Base-by-base conservation (phyloP, 1,284 basidiomycete genomes). In the Rhodotorula sp. region DNA sequence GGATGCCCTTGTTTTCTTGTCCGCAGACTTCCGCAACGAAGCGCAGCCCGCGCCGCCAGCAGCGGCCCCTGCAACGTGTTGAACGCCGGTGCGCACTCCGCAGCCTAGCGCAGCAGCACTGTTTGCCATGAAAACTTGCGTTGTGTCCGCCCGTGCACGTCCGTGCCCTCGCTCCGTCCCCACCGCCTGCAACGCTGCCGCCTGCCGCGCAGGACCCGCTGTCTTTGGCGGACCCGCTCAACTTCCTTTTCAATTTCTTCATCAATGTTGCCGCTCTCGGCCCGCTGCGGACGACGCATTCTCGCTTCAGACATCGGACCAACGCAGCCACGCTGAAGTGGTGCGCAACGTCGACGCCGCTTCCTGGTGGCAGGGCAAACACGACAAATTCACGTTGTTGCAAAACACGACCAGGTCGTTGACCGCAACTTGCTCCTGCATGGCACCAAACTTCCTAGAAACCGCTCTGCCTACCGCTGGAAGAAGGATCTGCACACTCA, bases 391-490 rank as follows among this genome's bases (percentile, higher is more conserved):
- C 57, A 34, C 27, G 25, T 64, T 61, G 2, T 49, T 68, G 2
- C 16, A 41, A 4, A 16, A 53, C 13, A 19, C n/a, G 58, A 50
- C 41, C 48, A 64, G 21, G 1, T 46, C 17, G 56, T 59, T 10
- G 25, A 52, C 23, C 34, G 42, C 45, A 10, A 9, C 27, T 19
- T 74, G 2, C 49, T 63, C 17, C 82, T 80, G 0, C 50, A 59
- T 2, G 78, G 71, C 13, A 60, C 61, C 2, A 80, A 81, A 79
- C 79, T 52, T 17, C 61, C 53, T 14, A n/a, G 61, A 1, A 77
- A 61, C 7, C 69, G 75, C 84, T 85, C 82, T 82, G 80, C 82
- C 10, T 84, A 82, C 70, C 77, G 72, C 3, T 77, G 75, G 61
- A 86, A 86, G 65, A 71, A 72, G 21, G 79, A 84, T 34, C 77